Base-by-base conservation (phyloP, 306 rosid genomes). In the Pueraria montana region DNA sequence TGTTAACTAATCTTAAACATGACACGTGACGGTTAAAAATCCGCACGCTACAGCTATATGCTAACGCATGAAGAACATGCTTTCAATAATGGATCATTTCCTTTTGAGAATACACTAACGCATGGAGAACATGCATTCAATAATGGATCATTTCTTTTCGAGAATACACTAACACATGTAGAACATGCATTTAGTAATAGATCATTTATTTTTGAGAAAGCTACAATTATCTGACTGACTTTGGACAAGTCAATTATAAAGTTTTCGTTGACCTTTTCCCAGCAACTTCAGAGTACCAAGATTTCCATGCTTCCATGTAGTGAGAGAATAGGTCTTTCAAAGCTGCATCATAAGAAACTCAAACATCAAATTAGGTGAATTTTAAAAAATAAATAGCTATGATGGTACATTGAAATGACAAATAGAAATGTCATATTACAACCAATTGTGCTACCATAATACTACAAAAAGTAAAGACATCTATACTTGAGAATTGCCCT, bases 251-350 rank as follows among this genome's bases (percentile, higher is more conserved):
- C 34, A 72, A 24, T 87, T 88, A 94, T 76, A 83, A 81, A 84
- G 80, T 76, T 66, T 79, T 61, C 34, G 62, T 45, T 24, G 88
- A 75, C 78, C 81, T 91, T 81, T 91, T 89, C 72, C 83, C 91
- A 20, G 89, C 84, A 5, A 82, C 88, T 90, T 92, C 93, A 0
- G 90, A 91, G 92, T 87, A 84, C 96, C 97, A 92, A 80, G 91
- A 84, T 70, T 88, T 86, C 91, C 92, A 92, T 59, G 97, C 97
- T 76, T 94, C 93, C 92, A 72, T 80, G 86, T 89, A 94, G 84
- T 94, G 98, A n/a, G 95, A 84, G 80, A 92, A 94, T 32, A 94
- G 87, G 8, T 92, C 96, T 82, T 24, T 91, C 85, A 94, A 63
- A 62, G 90, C 97, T 92, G 91, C 87, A 87, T 79, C 46, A 66